phyloP scores from a whole-genome alignment of 306 rosid genomes.

The Begonia loranthoides region DNA sequence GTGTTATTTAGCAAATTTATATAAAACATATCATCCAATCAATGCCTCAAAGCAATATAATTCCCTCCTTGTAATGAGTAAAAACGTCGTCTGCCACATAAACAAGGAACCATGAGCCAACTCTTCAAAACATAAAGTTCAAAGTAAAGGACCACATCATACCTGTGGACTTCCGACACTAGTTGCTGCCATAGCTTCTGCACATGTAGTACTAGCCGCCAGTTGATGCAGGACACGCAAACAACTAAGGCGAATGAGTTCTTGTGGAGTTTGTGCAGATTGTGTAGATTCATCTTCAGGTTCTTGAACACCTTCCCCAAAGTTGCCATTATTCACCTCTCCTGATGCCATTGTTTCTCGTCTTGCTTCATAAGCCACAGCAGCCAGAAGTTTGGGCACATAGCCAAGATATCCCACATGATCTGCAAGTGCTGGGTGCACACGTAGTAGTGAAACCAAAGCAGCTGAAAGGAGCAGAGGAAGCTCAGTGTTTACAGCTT shows the following conservation, averaged over 20 bases:
- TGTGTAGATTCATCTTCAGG: constrained; percentile 47
- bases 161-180: constrained; percentile 99
- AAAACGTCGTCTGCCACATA: too few species aligned
- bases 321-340: constrained; percentile 44
- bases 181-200: constrained; percentile 99
- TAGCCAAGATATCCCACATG: constrained; percentile 99
- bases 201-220: constrained; percentile 95
- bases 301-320: constrained; percentile 30
- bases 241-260: constrained; percentile 95
- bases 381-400: constrained; percentile 94
- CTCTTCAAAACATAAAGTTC: background rate
- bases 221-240: constrained; percentile 95
- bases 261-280: constrained; percentile 80
- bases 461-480: constrained; percentile 98
- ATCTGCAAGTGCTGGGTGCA: constrained; percentile 96
- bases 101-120: background rate
- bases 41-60: background rate
- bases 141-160: constrained; percentile 8
- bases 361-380: constrained; percentile 92
- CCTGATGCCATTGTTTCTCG: constrained; percentile 89
- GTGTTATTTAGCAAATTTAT: too few species aligned
- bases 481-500: constrained; percentile 75
- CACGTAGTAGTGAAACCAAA: constrained; percentile 84
- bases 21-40: background rate
- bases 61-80: too few species aligned